Conservation (phyloP, 1,139 yeast species). For the Magnusiomyces suaveolens region DNA sequence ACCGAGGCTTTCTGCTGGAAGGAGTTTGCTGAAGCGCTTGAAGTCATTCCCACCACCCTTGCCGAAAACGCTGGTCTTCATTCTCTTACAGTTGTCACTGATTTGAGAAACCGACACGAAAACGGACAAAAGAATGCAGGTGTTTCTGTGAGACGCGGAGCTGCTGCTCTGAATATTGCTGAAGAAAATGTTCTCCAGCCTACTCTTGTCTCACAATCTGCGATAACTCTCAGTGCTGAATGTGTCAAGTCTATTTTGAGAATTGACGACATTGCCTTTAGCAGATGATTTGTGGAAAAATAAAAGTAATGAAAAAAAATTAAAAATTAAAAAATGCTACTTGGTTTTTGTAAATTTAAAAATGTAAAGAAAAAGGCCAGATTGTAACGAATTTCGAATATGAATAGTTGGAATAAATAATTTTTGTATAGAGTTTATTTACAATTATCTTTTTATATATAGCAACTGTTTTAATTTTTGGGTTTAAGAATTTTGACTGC, state of each 20-base stretch:
- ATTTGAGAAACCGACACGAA: constrained; percentile 84
- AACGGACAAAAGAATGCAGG: constrained; percentile 66
- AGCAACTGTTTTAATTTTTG: background rate
- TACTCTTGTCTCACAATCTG: constrained; percentile 85
- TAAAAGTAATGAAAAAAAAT: background rate
- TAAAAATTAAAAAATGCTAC: background rate
- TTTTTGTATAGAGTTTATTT: background rate
- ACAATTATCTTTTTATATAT: background rate
- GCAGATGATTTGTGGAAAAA: constrained; percentile 38
- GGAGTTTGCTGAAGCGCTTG: constrained; percentile 92
- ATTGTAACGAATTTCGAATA: no score
- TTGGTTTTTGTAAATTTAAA: no score
- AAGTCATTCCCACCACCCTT: constrained; percentile 90
- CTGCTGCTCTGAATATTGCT: constrained; percentile 53
- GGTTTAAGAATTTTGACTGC: constrained; percentile 46
- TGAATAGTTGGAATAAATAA: background rate
- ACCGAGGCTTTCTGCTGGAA: constrained; percentile 92
- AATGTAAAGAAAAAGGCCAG: no score
- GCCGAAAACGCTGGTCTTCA: constrained; percentile 98
- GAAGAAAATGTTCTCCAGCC: constrained; percentile 96
- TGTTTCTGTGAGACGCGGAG: constrained; percentile 74
- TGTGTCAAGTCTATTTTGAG: constrained; percentile 80
- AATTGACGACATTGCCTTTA: constrained; percentile 88
- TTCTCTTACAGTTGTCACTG: constrained; percentile 79
- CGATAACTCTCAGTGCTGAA: constrained; percentile 64